Evolutionary conservation across 2,329 filamentous ascomycete genomes (phyloP), one percentile per base, ranked within the genome.

Genomic region (Venturia oleaginea): DNA sequence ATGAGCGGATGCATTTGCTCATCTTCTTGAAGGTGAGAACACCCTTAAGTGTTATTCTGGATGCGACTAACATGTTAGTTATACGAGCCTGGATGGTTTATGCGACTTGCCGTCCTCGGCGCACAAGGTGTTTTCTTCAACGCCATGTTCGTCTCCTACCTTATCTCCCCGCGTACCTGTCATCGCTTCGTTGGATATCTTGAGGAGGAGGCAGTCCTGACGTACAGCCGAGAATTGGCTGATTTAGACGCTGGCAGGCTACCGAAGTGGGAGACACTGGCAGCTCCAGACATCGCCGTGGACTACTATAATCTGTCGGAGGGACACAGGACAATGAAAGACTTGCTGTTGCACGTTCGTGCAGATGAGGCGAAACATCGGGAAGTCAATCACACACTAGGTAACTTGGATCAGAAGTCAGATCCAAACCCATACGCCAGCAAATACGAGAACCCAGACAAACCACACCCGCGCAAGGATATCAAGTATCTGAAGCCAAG

Each of bases 121-220:
- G 92, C 93, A 0, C 93, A 97, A 75, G 94, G 93, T 46, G 90
- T 97, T 70, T 97, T 96, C 81, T 97, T 96, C 84, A 99, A 99
- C 77, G 84, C 86, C 68, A 85, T 97, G 74, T 97, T 99, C 81
- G 66, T 96, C 67, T 83, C 88, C 59, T 97, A 97, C 77, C 86
- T 99, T 40, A 72, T 96, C 66, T 91, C 88, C 1, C 93, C 94
- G 7, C 86, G 87, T 67, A 93, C 91, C 67, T 93, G 90, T 72
- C 94, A 99, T 76, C 88, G 94, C 55, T 97, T 99, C 75, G 92
- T 97, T 63, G 94, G 92, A 1, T 97, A 97, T 71, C 85, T 99
- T 15, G 94, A 99, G 76, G 94, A 99, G 75, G 94, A 99, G 76
- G 94, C 94, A 10, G 93, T 97, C 1, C 84, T 96, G 72, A 99